Conservation (phyloP, 140 eudicot species). For the Oenanthe javanica region DNA sequence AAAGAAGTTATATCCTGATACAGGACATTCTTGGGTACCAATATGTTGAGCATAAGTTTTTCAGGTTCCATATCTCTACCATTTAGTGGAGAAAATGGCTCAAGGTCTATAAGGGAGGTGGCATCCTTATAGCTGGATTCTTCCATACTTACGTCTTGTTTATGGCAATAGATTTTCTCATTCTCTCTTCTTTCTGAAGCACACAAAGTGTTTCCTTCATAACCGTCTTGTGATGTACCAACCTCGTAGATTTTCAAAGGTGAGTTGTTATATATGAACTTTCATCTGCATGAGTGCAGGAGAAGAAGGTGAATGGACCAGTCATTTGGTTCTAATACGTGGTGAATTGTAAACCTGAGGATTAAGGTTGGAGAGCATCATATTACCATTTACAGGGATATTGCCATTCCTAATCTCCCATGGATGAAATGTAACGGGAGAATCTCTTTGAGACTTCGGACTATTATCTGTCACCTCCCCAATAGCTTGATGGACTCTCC, state of each 20-base stretch:
- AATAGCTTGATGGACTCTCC: conserved; percentile 25
- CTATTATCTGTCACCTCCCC: conserved; percentile 25
- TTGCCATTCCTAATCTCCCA: conserved; percentile 19
- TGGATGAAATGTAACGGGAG: conserved; percentile 29
- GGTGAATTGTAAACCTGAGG: conserved; percentile 23
- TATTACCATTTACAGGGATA: conserved; percentile 11
- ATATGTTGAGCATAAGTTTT: no score
- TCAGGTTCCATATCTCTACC: no score
- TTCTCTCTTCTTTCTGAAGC: conserved; percentile 12
- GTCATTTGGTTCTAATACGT: conserved; percentile 18
- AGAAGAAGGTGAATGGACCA: conserved; percentile 28
- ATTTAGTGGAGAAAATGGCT: no score
- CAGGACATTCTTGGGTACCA: no score
- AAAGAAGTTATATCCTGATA: conserved; percentile 9
- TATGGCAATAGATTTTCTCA: conserved; percentile 19
- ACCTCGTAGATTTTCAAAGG: conserved; percentile 21
- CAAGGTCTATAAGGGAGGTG: no score
- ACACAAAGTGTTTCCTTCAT: conserved; percentile 15
- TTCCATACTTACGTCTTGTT: conserved; percentile 5
- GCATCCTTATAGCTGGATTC: no score
- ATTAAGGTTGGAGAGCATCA: conserved; percentile 15
- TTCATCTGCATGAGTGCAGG: conserved; percentile 19
- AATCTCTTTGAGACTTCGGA: conserved; percentile 30
- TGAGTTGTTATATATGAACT: conserved; percentile 17
- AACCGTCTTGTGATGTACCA: conserved; percentile 6